phyloP scores from a whole-genome alignment of 106 monocot genomes.

The Apostasia ramifera region DNA sequence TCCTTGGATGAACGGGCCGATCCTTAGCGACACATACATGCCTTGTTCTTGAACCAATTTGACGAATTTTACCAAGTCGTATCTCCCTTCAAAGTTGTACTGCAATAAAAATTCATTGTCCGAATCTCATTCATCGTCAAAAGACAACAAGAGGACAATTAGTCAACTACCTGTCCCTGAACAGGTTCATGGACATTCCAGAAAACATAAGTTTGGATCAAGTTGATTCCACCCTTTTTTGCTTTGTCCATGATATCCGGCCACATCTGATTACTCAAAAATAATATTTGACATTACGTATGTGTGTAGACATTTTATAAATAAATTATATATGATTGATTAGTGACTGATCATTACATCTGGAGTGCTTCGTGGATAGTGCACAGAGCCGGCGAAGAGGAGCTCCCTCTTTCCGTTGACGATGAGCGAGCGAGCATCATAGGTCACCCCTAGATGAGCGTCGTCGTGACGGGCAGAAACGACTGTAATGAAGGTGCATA shows the following conservation, averaged over 20 bases:
- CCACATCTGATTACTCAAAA: slow-evolving; percentile 39
- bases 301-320: neutral
- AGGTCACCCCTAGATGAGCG: neutral
- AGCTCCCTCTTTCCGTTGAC: slow-evolving; percentile 16
- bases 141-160: neutral
- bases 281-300: neutral
- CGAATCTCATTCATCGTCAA: neutral
- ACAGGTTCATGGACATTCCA: slow-evolving; percentile 75
- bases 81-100: slow-evolving; percentile 75
- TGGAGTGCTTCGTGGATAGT: slow-evolving; percentile 18
- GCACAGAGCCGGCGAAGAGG: slow-evolving; percentile 12
- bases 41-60: slow-evolving; percentile 46
- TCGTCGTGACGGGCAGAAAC: neutral
- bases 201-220: slow-evolving; percentile 55
- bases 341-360: neutral
- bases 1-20: slow-evolving; percentile 85
- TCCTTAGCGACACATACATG: slow-evolving; percentile 52
- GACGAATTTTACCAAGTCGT: slow-evolving; percentile 74
- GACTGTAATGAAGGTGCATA: neutral
- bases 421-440: slow-evolving; percentile 18
- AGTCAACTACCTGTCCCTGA: slow-evolving; percentile 33
- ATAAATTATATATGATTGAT: no score
- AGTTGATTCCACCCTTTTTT: slow-evolving; percentile 41
- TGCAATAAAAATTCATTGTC: slow-evolving; percentile 13
- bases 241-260: slow-evolving; percentile 27